These are phyloP conservation scores for Sphagnum tenellum DNA, from an alignment of 225 moss, liverwort and hornwort species.

Conservation along the genomic window DNA sequence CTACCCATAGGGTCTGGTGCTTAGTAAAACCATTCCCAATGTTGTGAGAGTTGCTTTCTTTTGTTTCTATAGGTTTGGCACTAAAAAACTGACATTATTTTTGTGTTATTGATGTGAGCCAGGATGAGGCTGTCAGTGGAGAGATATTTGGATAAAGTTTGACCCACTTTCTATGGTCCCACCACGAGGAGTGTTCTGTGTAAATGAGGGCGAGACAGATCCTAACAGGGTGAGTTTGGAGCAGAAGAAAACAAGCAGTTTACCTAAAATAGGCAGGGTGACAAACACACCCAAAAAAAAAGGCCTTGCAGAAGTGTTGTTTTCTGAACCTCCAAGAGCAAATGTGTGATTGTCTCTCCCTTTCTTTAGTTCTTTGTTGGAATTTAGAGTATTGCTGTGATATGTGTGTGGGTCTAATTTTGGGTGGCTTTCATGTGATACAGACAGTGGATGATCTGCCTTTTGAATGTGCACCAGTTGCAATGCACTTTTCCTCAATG, in stretches of 20 bases:
- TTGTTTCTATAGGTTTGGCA: too few relatives aligned
- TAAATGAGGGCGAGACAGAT: conserved; percentile 26
- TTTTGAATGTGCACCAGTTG: conserved; percentile 47
- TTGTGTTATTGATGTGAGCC: too few relatives aligned
- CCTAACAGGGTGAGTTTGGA: conserved; percentile 22
- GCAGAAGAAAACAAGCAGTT: background rate
- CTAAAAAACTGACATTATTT: too few relatives aligned
- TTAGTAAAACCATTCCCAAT: too few relatives aligned
- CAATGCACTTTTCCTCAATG: conserved; percentile 47
- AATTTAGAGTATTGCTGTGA: too few relatives aligned
- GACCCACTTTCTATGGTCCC: conserved; percentile 54
- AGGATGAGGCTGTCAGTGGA: conserved; percentile 64
- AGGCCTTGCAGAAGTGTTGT: too few relatives aligned
- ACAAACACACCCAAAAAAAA: too few relatives aligned
- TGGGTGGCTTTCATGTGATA: background rate
- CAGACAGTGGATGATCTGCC: conserved; percentile 54
- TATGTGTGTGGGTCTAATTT: background rate
- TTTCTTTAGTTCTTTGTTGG: too few relatives aligned
- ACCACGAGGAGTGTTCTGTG: conserved; percentile 67
- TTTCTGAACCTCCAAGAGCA: too few relatives aligned
- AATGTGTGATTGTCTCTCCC: too few relatives aligned
- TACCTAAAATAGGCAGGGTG: background rate
- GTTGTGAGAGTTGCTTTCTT: too few relatives aligned
- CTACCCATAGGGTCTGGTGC: too few relatives aligned
- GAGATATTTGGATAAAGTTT: conserved; percentile 51